phyloP scores from a whole-genome alignment of 139 green algal species.

The Chlamydomonas asymmetrica region DNA sequence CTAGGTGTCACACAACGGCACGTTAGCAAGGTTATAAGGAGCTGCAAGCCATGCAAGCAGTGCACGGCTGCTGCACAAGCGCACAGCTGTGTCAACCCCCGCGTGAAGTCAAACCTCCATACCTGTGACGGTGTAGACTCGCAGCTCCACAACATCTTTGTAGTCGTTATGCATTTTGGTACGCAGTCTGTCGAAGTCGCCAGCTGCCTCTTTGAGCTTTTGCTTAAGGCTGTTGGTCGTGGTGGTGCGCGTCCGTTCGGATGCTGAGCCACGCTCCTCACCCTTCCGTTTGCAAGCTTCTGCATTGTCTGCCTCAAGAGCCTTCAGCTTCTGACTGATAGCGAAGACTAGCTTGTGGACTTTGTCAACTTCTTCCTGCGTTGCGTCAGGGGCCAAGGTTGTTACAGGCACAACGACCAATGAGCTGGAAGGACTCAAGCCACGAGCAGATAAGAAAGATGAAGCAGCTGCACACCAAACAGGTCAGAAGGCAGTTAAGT shows the following conservation, averaged over 20 bases:
- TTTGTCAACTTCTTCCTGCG: conserved; percentile 65
- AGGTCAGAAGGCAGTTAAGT: background rate
- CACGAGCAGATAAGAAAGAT: background rate
- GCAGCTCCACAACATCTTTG: conserved; percentile 85
- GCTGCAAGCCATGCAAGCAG: too few species aligned
- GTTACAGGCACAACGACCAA: background rate
- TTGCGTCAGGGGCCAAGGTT: background rate
- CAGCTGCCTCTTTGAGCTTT: conserved; percentile 94
- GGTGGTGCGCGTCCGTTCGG: conserved; percentile 85
- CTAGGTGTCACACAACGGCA: too few species aligned
- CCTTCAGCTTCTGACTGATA: conserved; percentile 79
- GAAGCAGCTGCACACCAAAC: background rate
- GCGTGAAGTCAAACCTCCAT: too few species aligned
- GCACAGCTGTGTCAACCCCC: too few species aligned
- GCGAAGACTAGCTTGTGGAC: conserved; percentile 69
- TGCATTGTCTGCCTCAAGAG: conserved; percentile 82
- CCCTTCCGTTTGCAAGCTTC: conserved; percentile 62
- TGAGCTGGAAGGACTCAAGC: background rate
- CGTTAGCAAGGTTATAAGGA: too few species aligned
- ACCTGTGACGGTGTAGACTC: conserved; percentile 83
- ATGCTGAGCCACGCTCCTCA: conserved; percentile 63
- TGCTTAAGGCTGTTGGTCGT: conserved; percentile 88
- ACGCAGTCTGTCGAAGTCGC: conserved; percentile 86
- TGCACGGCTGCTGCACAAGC: too few species aligned
- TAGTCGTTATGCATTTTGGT: conserved; percentile 71